Evolutionary conservation across 108 stramenopile species (phyloP), one percentile per base, ranked within the genome.

Genomic region (Schizochytrium sp.): DNA sequence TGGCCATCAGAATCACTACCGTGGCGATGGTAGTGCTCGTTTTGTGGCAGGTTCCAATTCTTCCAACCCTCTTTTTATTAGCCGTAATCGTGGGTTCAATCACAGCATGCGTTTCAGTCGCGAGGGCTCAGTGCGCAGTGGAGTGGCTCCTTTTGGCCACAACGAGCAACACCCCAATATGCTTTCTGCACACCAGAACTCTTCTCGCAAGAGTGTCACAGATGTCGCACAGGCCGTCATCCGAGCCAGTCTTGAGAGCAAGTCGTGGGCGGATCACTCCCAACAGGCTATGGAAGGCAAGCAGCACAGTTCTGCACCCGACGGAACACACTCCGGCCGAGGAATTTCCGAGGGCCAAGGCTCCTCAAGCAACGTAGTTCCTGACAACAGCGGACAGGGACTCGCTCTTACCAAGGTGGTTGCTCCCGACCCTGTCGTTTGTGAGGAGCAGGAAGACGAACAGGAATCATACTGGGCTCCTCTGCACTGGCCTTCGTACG

Each of bases 221-320:
- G 49, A 88, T 50, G 56, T 50, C 69, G 60, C 42, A 5, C 88
- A 90, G 13, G 49, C 88, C 88, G 10, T 90, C 88, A 90, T 90
- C 0, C 90, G 90, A 61, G 90, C 91, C 0, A 90, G 90, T 64
- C 90, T 90, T 7, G 61, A 64, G 61, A 64, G 45, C 72, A 73
- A 73, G n/a, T 73, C 42, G 42, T 73, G 72, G 72, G 88, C 44
- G 5, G 89, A 89, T 10, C 46, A 41, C 69, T 91, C 64, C 61
- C 41, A 88, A 38, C 64, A 90, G 55, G 90, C 87, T 38, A 2
- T 0, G 88, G 38, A 90, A 89, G 40, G 88, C 72, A 89, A 41
- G 72, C 90, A 55, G 49, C 45, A 64, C 61, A 64, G 28, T 28
- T 28, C 28, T 28, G 28, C 28, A 28, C 28, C 28, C 28, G 28